Percentiles rank a stretch among this genome's conserved stretches.
Conservation (phyloP, 2,329 filamentous ascomycete genomes). For the Fusarium goolgardi region DNA sequence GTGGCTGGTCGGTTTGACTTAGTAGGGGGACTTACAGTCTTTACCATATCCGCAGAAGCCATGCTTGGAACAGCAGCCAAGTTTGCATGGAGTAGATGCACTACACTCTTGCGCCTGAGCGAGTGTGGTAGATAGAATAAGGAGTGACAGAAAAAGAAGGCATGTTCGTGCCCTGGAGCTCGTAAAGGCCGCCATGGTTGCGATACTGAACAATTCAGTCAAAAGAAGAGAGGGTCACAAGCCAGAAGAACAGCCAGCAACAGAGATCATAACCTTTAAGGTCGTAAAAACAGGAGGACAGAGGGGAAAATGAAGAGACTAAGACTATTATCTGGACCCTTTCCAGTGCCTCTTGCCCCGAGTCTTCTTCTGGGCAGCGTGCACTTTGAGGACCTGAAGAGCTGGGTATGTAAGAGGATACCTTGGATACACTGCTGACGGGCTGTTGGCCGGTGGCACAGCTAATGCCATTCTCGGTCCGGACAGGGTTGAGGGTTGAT, state of each 20-base stretch:
- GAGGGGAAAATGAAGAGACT: neutral
- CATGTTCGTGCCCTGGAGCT: constrained; percentile 7
- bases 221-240: neutral
- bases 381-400: neutral
- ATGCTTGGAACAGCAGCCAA: constrained; percentile 49
- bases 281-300: neutral
- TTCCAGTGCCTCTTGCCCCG: neutral
- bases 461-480: neutral
- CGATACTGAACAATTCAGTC: neutral
- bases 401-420: too few relatives aligned
- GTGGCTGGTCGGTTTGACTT: too few relatives aligned
- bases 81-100: constrained; percentile 38
- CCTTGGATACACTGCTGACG: neutral
- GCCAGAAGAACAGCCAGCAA: neutral
- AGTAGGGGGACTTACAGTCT: constrained; percentile 17
- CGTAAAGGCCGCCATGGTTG: constrained; percentile 6
- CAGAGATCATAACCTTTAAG: neutral
- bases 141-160: constrained; percentile 9
- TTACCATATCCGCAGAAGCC: constrained; percentile 47
- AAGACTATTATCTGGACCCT: constrained; percentile 2
- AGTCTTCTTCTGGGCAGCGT: neutral
- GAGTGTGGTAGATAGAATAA: constrained; percentile 8
- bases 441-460: neutral
- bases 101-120: constrained; percentile 15
- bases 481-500: neutral